These are phyloP conservation scores for Eucalyptus urophylla DNA, from an alignment of 345 rosid species.

Conservation along the genomic window DNA sequence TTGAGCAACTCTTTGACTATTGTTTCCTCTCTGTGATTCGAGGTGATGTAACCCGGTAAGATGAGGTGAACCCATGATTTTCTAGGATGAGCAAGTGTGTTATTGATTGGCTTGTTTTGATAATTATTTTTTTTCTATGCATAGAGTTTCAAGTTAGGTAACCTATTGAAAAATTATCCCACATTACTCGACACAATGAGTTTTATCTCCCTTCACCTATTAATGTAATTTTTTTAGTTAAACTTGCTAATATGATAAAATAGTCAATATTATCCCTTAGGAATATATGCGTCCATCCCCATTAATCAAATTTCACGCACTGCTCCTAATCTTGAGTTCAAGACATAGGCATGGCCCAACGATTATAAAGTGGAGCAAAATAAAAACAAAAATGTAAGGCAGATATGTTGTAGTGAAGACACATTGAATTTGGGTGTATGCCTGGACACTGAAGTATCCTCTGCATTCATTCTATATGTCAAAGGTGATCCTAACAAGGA, in stretches of 20 bases:
- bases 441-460: not conserved
- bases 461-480: not conserved
- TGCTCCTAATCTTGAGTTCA: not conserved
- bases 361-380: not conserved
- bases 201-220: not conserved
- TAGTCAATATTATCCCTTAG: no score
- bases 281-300: no score
- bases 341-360: not conserved
- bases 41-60: not conserved
- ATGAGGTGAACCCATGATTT: not conserved
- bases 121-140: not conserved
- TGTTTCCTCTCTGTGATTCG: not conserved
- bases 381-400: not conserved
- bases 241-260: no score
- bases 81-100: not conserved
- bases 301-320: fast-evolving
- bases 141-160: not conserved
- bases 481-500: not conserved
- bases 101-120: not conserved
- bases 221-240: not conserved
- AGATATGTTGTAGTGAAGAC: not conserved
- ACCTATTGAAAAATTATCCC: fast-evolving
- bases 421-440: not conserved
- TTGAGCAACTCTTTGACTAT: not conserved
- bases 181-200: fast-evolving